A percentile compares a stretch with the other conserved stretches of the same genome.
phyloP scores from a whole-genome alignment of 352 stramenopile genomes.

The Globisporangium spiculum region DNA sequence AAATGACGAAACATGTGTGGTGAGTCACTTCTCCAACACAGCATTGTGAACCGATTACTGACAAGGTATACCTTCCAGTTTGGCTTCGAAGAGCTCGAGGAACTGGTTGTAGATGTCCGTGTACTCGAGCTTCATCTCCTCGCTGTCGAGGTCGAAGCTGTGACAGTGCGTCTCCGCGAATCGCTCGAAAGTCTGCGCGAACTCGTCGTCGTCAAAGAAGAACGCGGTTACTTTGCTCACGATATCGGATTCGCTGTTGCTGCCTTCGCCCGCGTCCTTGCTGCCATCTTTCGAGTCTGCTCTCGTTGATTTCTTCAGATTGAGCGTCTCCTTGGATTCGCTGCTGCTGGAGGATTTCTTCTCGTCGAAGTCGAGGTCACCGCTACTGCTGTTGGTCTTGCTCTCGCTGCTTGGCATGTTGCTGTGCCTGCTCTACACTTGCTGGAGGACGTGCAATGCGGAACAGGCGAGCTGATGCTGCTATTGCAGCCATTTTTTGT shows the following conservation, averaged over 20 bases:
- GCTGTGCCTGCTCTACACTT: not conserved
- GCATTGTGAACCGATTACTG: not conserved
- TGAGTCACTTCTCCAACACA: not conserved
- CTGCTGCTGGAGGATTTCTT: constrained; percentile 2
- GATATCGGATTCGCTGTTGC: constrained; percentile 25
- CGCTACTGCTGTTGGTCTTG: constrained; percentile 32
- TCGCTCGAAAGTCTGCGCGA: constrained; percentile 63
- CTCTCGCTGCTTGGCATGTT: constrained; percentile 34
- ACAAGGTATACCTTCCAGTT: constrained; percentile 58
- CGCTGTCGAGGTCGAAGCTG: constrained; percentile 60
- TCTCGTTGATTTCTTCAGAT: constrained; percentile 12
- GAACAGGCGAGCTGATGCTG: too few relatives aligned
- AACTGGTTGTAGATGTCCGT: constrained; percentile 82
- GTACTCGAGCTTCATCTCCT: constrained; percentile 86
- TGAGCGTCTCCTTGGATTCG: constrained; percentile 4
- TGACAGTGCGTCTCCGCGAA: constrained; percentile 65
- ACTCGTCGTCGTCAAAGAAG: constrained; percentile 82
- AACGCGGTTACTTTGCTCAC: constrained; percentile 68
- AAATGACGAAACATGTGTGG: not conserved
- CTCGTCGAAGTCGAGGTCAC: constrained; percentile 14
- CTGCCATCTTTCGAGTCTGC: constrained; percentile 31
- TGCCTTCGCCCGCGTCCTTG: constrained; percentile 19
- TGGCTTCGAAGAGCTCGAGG: constrained; percentile 65
- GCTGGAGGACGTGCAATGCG: constrained; percentile 15
- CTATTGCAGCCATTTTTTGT: too few relatives aligned